Evolutionary conservation across 2,329 filamentous ascomycete genomes (phyloP), one percentile per base, ranked within the genome.

Genomic region (Stachybotrys echinatus): DNA sequence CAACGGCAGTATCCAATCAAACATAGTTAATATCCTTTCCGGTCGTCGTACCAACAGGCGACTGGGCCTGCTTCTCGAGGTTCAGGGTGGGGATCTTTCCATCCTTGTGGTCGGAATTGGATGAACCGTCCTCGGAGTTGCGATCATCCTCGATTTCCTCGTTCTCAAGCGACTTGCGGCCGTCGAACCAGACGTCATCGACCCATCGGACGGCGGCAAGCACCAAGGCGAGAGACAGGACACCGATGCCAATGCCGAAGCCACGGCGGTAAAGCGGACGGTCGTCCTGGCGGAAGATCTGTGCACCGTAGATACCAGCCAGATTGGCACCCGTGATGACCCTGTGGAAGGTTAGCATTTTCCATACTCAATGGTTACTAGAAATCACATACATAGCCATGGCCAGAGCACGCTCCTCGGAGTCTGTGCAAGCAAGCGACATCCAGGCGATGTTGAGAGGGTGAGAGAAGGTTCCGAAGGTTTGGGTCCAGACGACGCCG

Each of bases 271-370:
- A 81, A 2, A 69, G 65, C 0, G 78, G 77, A 42, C 61, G 63
- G 55, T 81, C 77, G 48, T 80, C 75, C 0, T 63, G 54, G 20
- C 75, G 75, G 70, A 83, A 84, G 52, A 84, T 76, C 58, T 84
- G 80, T 0, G 78, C 78, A 4, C 80, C 81, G 49, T 81, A 80
- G 47, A 84, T 83, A 20, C 79, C 80, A 0, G 80, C 79, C 22
- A 77, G 78, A 55, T 84, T 84, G 45, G 79, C 81, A 19, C 76
- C 75, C 80, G 83, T 83, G 52, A 84, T 81, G 47, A 82, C 71
- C 64, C 72, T 74, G 21, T 44, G 27, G 12, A 46, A 40, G 1
- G 12, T 31, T 40, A 39, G 20, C 43, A 53, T 14, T 23, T 6
- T 6, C 21, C 20, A 27, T 8, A 6, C 20, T 8, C 2, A 37